Evolutionary conservation across 140 eudicot genomes (phyloP), one percentile per base, ranked within the genome.

Genomic region (Senecio squalidus): DNA sequence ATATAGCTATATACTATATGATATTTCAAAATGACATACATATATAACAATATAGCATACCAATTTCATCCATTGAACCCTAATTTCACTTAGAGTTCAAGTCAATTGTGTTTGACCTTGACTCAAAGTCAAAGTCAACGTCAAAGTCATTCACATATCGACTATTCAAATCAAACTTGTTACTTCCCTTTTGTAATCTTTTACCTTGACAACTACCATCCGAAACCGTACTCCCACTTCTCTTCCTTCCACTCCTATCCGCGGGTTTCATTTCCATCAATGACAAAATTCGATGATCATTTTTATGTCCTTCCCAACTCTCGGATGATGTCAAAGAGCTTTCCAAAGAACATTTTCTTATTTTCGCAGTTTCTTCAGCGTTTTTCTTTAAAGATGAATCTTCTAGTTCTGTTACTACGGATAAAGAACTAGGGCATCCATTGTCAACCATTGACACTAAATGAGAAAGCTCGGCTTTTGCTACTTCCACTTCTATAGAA

Each of bases 261-360:
- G 34, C 29, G 6, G 77, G 23, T 33, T 51, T 67, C 84, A 70
- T 68, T 13, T 84, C 94, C 81, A 83, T 77, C 31, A 85, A 69
- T 9, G 84, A 67, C 24, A 89, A 84, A 55, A 64, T 85, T 10
- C 72, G 62, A 51, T 64, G 64, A 68, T 63, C 65, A 2, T 75
- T 65, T 55, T 82, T 82, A 15, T 69, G 70, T 66, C 82, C 64
- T 28, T 66, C 85, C 1, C 80, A 83, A 72, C 85, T 78, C 69
- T 81, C 94, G 2, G 88, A 73, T 6, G 97, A 80, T 14, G 94
- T 85, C 67, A 84, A 65, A 3, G 97, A 89, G 64, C 93, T 89
- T 49, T 89, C 97, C 0, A 77, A 15, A 1, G 95, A 85, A 5
- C 67, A 67, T 40, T n/a, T n/a, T 36, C 80, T 60, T 43, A 60